phyloP scores from a whole-genome alignment of 2,329 filamentous ascomycete species.

The Aspergillus sclerotialis region DNA sequence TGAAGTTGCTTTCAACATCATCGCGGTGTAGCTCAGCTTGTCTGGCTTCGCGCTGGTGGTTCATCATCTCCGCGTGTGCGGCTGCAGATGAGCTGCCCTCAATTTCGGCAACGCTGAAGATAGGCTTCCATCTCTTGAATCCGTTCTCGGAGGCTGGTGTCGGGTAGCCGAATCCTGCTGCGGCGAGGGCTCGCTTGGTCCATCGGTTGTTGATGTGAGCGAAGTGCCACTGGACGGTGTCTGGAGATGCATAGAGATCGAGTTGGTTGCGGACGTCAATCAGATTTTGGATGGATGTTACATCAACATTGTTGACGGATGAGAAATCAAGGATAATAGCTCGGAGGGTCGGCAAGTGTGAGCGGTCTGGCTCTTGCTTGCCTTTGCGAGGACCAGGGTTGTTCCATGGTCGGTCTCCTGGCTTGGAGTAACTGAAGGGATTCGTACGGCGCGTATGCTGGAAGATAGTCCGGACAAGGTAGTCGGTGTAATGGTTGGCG shows the following conservation, averaged over 20 bases:
- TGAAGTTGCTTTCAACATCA: slow-evolving; percentile 28
- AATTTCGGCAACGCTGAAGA: slow-evolving; percentile 87
- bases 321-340: slow-evolving; percentile 93
- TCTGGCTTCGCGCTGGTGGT: slow-evolving; percentile 47
- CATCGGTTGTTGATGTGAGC: slow-evolving; percentile 90
- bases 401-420: slow-evolving; percentile 88
- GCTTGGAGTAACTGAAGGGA: slow-evolving; percentile 54
- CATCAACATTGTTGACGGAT: slow-evolving; percentile 86
- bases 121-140: slow-evolving; percentile 77
- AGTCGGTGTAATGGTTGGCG: slow-evolving; percentile 78
- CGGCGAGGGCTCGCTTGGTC: slow-evolving; percentile 83
- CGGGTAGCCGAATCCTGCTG: slow-evolving; percentile 84
- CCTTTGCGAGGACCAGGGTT: slow-evolving; percentile 68
- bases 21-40: slow-evolving; percentile 10
- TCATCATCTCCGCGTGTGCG: slow-evolving; percentile 57
- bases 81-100: slow-evolving; percentile 65
- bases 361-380: slow-evolving; percentile 43
- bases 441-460: slow-evolving; percentile 70
- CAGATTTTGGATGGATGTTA: slow-evolving; percentile 84
- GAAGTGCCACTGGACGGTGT: slow-evolving; percentile 89
- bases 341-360: slow-evolving; percentile 61
- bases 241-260: slow-evolving; percentile 73
- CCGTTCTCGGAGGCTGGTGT: slow-evolving; percentile 47
- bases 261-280: slow-evolving; percentile 94
- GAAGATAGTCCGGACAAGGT: slow-evolving; percentile 63